Evolutionary conservation across 371 early-diverging fungal genomes (phyloP), one percentile per base, ranked within the genome.

Genomic region (Smittium mucronatum): DNA sequence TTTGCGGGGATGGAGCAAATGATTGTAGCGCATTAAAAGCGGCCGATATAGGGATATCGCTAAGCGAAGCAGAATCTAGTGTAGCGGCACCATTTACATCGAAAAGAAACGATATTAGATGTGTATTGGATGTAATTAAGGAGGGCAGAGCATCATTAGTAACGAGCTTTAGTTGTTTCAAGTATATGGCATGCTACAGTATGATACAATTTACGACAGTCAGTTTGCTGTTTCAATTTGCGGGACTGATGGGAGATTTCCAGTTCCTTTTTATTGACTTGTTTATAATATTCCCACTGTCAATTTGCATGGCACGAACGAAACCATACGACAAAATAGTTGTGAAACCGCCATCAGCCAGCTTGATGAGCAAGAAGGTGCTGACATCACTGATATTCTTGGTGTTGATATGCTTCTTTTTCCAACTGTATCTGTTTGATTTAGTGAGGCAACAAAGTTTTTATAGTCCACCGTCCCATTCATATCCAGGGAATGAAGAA

Each of bases 1-100:
- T 98, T 72, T 94, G 94, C 80, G 99, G 99, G n/a, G 99, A 99
- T 81, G 99, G 99, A 8, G 99, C 99, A 35, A 99, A 99, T 75
- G 99, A 99, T 79, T 96, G 97, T 81, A 98, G 97, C 29, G 99
- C 99, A 1, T 83, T 99, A 21, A 92, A 93, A 69, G 93, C 92
- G 32, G 99, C 99, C 11, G 98, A 98, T 79, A 94, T 99, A 34
- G 99, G 99, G 0, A 80, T 99, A 25, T 94, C 98, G 25, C 78
- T 99, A 34, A 93, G 94, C 5, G 93, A 96, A 71, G 97, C 98
- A 17, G 99, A 97, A 73, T 95, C 98, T 1, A 94, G 92, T 47
- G 93, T 99, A 0, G 98, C 98, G 1, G 97, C 99, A 2, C 96
- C 95, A 0, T 99, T 99, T 76, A 96, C 96, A 0, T 91, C 93